Base-by-base conservation (phyloP, 495 filamentous ascomycete species). In the Penicillium silybi region DNA sequence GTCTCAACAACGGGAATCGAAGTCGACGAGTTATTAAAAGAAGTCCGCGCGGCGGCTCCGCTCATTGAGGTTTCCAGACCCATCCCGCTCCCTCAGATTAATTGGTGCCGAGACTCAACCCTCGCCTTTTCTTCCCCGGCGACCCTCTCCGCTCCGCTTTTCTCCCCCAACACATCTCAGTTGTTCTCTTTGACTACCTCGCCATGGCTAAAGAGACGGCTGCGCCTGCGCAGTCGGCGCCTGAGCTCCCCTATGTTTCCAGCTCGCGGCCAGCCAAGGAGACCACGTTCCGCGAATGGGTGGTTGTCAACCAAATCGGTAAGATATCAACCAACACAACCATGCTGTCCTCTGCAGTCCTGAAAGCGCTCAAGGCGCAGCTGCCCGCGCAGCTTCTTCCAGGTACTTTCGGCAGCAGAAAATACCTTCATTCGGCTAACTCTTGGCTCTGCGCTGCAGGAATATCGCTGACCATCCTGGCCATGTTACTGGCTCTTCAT, bases 401-500 rank as follows among this genome's bases (percentile, higher is more conserved):
- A 39, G 23, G 35, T 23, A 17, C 19, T 25, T 15, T 38, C 45
- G 38, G 38, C 52, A 52, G 50, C 45, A 29, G 32, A 44, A 46
- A 41, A 20, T 41, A 19, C 22, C 29, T 27, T 43, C 9, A 19
- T 23, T 52, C 25, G 27, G 52, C 67, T 68, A 56, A 68, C 50
- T 25, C 20, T 42, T 42, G 51, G 22, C 38, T 46, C 53, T 50
- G 41, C 26, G 15, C 15, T 23, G 39, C 56, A 93, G 90, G 87
- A 32, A 80, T 95, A 42, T 85, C 89, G 15, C 68, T 90, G 68
- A 90, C 87, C 58, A 82, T 90, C 46, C 75, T 96, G 48, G 78
- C 87, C 50, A 82, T 90, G 48, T 79, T 96, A 53, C 77, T 81
- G 67, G 79, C 92, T 53, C 81, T 86, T 51, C 90, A 95, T 74